Evolutionary conservation across 75 land plant species (phyloP).

Genomic region (Gnetum montanum): DNA sequence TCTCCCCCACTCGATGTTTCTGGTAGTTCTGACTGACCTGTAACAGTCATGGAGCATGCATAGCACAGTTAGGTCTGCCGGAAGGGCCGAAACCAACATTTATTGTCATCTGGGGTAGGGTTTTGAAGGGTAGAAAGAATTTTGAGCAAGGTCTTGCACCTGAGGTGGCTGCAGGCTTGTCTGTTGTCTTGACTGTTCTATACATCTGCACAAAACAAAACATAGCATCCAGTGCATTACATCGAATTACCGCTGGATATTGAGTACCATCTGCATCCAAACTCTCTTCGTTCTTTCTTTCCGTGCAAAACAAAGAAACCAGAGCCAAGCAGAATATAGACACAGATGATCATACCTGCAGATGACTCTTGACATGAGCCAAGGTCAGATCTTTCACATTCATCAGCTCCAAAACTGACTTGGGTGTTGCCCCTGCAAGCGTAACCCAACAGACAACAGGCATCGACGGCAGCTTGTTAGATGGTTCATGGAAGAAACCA

Average conservation of each 20-base stretch:
- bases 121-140: background rate
- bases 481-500: too few relatives aligned
- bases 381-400: slow-evolving; percentile 61
- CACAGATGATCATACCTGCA: slow-evolving; percentile 28
- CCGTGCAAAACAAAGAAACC: slow-evolving; percentile 4
- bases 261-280: background rate
- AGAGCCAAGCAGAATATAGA: background rate
- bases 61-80: background rate
- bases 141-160: slow-evolving; percentile 6
- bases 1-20: slow-evolving; percentile 9
- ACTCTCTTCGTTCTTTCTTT: slow-evolving; percentile 4
- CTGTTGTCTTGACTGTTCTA: slow-evolving; percentile 88
- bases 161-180: slow-evolving; percentile 60
- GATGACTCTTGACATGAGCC: slow-evolving; percentile 67
- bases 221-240: background rate
- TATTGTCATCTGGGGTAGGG: background rate
- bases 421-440: slow-evolving; percentile 54
- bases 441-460: background rate
- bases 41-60: background rate
- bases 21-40: slow-evolving; percentile 8
- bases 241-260: background rate
- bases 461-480: too few relatives aligned
- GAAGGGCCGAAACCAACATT: background rate
- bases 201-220: slow-evolving; percentile 48
- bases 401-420: slow-evolving; percentile 68